Base-by-base conservation (phyloP, 139 green algal species). In the Micromonas commoda region DNA sequence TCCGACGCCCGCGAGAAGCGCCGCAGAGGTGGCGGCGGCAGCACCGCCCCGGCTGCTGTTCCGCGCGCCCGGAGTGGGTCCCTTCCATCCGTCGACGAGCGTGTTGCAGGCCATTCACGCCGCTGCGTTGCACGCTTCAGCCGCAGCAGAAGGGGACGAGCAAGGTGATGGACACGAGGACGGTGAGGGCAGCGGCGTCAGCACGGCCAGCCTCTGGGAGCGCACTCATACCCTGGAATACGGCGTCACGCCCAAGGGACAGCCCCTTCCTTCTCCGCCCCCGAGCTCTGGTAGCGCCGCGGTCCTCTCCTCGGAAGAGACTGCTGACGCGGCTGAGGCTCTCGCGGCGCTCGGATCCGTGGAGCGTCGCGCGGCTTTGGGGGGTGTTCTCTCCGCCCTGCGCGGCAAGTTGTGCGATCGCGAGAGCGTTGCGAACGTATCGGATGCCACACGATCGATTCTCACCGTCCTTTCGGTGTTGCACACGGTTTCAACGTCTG, bases 51-150 rank as follows among this genome's bases (percentile, higher is more conserved):
- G 85, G 77, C 83, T 97, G 20, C 53, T 78, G 16, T 97, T 97
- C 78, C 87, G 78, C 35, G 53, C 91, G 4, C 81, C 77, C 20
- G 83, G 83, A 19, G 52, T 78, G 33, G 64, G 68, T 57, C 45
- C 45, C 29, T 77, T 98, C 57, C 2, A 77, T 0, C 20, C 83
- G 0, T 34, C 51, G 9, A 84, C 77, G 67, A 96, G 90, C 3
- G 91, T 97, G 37, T 96, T 97, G 79, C 93, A 97, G 83, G 91
- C 90, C 21, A 85, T 94, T 6, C 85, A 91, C 79, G 71, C 82
- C 64, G 39, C 57, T 53, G 29, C 35, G 0, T n/a, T 83, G 54
- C 71, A 39, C 3, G 70, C 24, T 20, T 38, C 60, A 37, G 72
- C 77, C 21, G 83, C 32, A 19, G 72, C 21, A 0, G 81, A 81